Evolutionary conservation across 192 early-diverging fungal species (phyloP), one percentile per base, ranked within the genome.

Genomic region (Gaertneriomyces semiglobifer): DNA sequence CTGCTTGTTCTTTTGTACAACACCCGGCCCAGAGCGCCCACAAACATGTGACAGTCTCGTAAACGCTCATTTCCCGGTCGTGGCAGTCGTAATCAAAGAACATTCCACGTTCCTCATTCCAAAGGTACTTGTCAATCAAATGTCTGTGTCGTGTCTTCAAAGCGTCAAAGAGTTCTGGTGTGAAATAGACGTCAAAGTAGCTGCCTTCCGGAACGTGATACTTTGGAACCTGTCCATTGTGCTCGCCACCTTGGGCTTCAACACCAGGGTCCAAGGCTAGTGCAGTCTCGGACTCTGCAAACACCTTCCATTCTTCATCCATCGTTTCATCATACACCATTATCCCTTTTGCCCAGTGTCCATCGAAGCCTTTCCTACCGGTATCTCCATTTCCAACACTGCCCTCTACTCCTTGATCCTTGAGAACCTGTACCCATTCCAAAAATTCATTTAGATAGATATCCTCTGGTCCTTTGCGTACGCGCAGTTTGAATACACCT

Each of bases 1-100:
- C 82, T 0, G 94, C 96, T 74, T 95, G 90, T 33, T 81, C 79
- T 5, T 79, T 70, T 53, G 86, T 81, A 0, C 90, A 92, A 54
- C 88, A 86, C 43, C 87, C 86, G 4, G 93, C 90, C 95, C 96
- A 99, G 73, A 99, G 86, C 11, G 94, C 84, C 86, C 90, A 99
- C 11, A 92, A 78, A 0, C 91, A 81, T 0, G 96, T 98, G 9
- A 89, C 92, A 18, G 91, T 88, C 76, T 99, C 90, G 77, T 95
- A 99, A 2, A 77, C 82, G 14, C 79, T 81, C 74, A 82, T 87
- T 70, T 84, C 72, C 52, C 81, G 60, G 46, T 82, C 73, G 40
- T 69, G 68, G 20, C 91, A 91, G 72, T 99, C 90, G 74, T 90
- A 98, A 74, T 99, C 96, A 79, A 89, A 95, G 77, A 84, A 99